Percentiles rank a stretch among this genome's conserved stretches.
Evolutionary conservation across 805 yeast species (phyloP).

Genomic region (Limtongozyma cylindracea): DNA sequence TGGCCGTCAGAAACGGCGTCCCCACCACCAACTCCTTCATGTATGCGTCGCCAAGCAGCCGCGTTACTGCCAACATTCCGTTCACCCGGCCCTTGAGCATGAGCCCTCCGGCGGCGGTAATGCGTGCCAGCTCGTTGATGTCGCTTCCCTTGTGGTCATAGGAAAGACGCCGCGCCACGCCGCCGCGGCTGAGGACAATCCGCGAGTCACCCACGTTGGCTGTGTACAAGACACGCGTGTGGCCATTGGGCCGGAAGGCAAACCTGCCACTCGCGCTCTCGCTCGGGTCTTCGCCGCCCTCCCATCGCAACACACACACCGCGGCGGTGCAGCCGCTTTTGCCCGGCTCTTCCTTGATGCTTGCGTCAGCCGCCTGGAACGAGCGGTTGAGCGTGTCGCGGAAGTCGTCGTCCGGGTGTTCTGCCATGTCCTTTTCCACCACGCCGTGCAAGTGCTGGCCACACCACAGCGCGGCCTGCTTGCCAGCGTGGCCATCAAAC

Average conservation of each 20-base stretch:
- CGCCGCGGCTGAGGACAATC: constrained; percentile 51
- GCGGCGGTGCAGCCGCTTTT: constrained; percentile 91
- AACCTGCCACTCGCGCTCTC: constrained; percentile 5
- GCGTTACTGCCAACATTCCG: constrained; percentile 84
- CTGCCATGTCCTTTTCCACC: constrained; percentile 26
- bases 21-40: constrained; percentile 79
- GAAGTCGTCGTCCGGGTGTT: constrained; percentile 2
- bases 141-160: constrained; percentile 93
- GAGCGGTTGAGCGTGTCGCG: too few relatives aligned
- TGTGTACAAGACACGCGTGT: constrained; percentile 61
- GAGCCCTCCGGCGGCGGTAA: constrained; percentile 61
- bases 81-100: constrained; percentile 81
- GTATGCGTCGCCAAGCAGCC: constrained; percentile 85
- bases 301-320: constrained; percentile 81
- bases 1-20: constrained; percentile 76
- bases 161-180: constrained; percentile 52
- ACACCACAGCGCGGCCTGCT: constrained; percentile 84
- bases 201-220: constrained; percentile 93
- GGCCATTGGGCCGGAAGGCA: constrained; percentile 24
- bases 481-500: constrained; percentile 96
- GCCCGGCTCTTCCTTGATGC: constrained; percentile 36
- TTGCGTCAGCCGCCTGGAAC: constrained; percentile 51
- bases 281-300: constrained; percentile 7
- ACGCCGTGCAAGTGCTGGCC: constrained; percentile 61
- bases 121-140: constrained; percentile 46